Conservation (phyloP, 192 early-diverging fungal genomes). For the Podila minutissima region DNA sequence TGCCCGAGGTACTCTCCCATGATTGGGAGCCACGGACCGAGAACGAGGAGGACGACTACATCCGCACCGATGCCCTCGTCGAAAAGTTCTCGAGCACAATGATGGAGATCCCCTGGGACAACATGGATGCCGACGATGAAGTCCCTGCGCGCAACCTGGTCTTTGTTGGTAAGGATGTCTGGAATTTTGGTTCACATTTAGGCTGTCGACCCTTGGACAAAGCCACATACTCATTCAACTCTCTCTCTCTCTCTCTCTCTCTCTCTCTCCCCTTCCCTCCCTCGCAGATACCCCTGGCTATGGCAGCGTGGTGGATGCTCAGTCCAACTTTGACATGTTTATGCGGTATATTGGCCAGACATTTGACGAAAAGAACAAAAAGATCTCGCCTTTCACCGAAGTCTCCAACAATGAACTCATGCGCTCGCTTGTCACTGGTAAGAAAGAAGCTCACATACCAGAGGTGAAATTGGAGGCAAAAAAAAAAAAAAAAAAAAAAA, state of each 20-base stretch:
- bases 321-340: conserved; percentile 43
- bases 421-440: conserved; percentile 48
- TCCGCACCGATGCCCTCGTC: conserved; percentile 13
- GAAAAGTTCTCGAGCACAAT: conserved; percentile 51
- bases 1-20: conserved; percentile 46
- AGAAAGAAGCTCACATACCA: neutral
- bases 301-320: conserved; percentile 46
- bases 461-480: neutral
- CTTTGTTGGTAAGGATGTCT: conserved; percentile 28
- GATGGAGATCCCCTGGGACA: conserved; percentile 55
- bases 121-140: conserved; percentile 49
- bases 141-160: conserved; percentile 47
- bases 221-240: neutral
- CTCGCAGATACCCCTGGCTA: conserved; percentile 43
- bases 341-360: conserved; percentile 39
- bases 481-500: neutral
- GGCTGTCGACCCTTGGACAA: neutral
- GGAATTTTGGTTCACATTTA: neutral
- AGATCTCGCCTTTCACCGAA: conserved; percentile 44
- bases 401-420: conserved; percentile 51
- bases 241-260: neutral
- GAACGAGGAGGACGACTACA: conserved; percentile 22
- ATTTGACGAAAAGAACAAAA: conserved; percentile 48
- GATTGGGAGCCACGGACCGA: conserved; percentile 31
- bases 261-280: neutral